Evolutionary conservation across 1,139 yeast genomes (phyloP).

Genomic region (Yamadazyma spencermartinsiae): DNA sequence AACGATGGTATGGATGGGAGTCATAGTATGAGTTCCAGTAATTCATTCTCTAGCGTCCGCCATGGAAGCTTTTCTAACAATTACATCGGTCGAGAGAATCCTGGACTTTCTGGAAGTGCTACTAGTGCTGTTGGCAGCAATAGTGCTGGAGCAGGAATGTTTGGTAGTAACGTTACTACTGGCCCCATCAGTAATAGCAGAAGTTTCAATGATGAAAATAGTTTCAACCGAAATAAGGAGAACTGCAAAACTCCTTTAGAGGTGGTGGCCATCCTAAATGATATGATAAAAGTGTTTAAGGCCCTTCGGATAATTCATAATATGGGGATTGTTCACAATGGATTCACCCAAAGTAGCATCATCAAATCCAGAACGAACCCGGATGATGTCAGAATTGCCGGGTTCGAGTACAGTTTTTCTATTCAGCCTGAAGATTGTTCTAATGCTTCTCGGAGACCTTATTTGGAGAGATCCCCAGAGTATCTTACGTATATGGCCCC

Average conservation of each 20-base stretch:
- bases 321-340: constrained; percentile 51
- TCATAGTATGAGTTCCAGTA: constrained; percentile 7
- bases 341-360: constrained; percentile 42
- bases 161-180: neutral
- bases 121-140: neutral
- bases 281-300: constrained; percentile 34
- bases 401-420: constrained; percentile 54
- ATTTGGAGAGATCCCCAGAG: constrained; percentile 31
- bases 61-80: constrained; percentile 6
- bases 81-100: neutral
- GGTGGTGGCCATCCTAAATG: constrained; percentile 33
- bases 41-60: constrained; percentile 4
- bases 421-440: constrained; percentile 45
- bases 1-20: constrained; percentile 1
- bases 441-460: constrained; percentile 30
- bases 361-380: constrained; percentile 25
- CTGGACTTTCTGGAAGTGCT: neutral
- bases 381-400: constrained; percentile 37
- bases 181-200: neutral
- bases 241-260: constrained; percentile 8
- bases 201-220: neutral
- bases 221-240: neutral
- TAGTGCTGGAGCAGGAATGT: neutral
- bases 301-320: constrained; percentile 42
- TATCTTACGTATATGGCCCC: constrained; percentile 54